Percentiles rank a stretch among this genome's conserved stretches.
phyloP scores from a whole-genome alignment of 257 asterid genomes.

The Ajuga chamaepitys region DNA sequence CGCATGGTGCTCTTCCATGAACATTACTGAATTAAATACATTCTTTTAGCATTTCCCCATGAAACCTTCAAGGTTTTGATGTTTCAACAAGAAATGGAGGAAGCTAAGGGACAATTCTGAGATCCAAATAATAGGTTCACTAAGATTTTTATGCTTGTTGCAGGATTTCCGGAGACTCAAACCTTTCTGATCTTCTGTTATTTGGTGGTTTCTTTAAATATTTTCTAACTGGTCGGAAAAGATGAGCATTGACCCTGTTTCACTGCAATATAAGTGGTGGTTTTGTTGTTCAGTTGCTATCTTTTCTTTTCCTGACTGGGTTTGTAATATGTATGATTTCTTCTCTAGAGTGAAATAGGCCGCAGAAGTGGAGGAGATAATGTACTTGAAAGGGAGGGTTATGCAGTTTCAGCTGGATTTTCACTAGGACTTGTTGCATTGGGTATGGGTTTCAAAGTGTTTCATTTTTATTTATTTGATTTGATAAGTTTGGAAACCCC shows the following conservation, averaged over 20 bases:
- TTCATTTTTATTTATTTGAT: constrained; percentile 11
- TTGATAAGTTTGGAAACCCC: constrained; percentile 11
- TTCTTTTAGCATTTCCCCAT: neutral
- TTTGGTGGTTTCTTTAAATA: neutral
- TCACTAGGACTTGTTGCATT: constrained; percentile 89
- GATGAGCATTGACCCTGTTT: neutral
- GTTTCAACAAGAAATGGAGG: neutral
- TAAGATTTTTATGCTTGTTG: neutral
- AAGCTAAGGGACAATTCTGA: neutral
- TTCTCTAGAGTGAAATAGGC: constrained; percentile 84
- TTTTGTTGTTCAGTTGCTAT: neutral
- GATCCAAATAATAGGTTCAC: neutral
- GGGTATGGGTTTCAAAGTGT: constrained; percentile 40
- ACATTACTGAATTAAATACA: neutral
- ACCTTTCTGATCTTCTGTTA: neutral
- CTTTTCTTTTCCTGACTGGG: constrained; percentile 4
- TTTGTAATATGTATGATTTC: neutral
- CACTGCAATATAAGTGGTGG: neutral
- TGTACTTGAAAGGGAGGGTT: constrained; percentile 98
- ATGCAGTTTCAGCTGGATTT: constrained; percentile 95
- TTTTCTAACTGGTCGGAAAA: neutral
- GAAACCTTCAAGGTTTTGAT: neutral
- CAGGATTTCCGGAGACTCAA: neutral
- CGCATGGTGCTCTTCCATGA: neutral
- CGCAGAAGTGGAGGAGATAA: constrained; percentile 99